Conservation (phyloP, 805 yeast species). For the Scheffersomyces lignosus region DNA sequence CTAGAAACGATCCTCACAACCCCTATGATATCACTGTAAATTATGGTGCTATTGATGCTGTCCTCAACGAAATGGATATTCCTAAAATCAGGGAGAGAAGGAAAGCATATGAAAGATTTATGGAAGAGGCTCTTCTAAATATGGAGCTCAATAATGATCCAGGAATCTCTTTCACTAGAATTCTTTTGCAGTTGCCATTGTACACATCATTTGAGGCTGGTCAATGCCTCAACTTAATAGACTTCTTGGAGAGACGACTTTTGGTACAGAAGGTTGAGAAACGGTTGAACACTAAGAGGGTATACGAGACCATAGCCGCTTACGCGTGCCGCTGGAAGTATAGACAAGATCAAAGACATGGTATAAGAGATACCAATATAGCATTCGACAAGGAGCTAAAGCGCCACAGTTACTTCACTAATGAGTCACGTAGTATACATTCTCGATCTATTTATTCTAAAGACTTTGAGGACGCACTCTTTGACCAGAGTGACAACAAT, state of each 20-base stretch:
- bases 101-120: slow-evolving; percentile 58
- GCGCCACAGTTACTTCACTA: slow-evolving; percentile 28
- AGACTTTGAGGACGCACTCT: background rate
- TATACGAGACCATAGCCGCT: slow-evolving; percentile 48
- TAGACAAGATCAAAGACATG: slow-evolving; percentile 25
- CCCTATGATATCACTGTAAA: slow-evolving; percentile 65
- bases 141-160: slow-evolving; percentile 59
- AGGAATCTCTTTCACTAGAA: slow-evolving; percentile 62
- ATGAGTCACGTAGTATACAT: slow-evolving; percentile 9
- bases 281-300: slow-evolving; percentile 39
- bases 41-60: slow-evolving; percentile 50
- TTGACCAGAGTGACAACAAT: slow-evolving; percentile 4
- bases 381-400: slow-evolving; percentile 22
- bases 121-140: slow-evolving; percentile 63
- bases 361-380: slow-evolving; percentile 26
- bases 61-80: slow-evolving; percentile 55
- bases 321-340: slow-evolving; percentile 50
- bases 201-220: slow-evolving; percentile 76
- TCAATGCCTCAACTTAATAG: slow-evolving; percentile 71
- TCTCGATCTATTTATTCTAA: background rate
- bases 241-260: slow-evolving; percentile 64
- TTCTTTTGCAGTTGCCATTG: slow-evolving; percentile 68
- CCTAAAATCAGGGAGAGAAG: slow-evolving; percentile 54
- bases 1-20: slow-evolving; percentile 46
- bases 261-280: slow-evolving; percentile 57